These are phyloP conservation scores for Colletotrichum trifolii DNA, from an alignment of 2,329 filamentous ascomycete genomes.

Conservation along the genomic window DNA sequence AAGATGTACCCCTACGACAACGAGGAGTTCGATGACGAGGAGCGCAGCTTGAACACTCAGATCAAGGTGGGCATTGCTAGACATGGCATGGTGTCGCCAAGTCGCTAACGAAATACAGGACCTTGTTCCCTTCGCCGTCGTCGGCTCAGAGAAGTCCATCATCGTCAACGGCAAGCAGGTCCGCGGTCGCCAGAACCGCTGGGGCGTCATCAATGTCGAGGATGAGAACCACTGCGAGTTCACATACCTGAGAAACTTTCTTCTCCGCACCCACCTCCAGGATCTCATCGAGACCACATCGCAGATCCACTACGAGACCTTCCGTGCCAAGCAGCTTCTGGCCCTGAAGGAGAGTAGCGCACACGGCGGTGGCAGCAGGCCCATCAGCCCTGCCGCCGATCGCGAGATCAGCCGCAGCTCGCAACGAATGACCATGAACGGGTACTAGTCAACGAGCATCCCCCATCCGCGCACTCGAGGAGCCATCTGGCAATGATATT, in stretches of 20 bases:
- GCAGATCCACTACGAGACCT: conserved; percentile 99
- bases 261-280: conserved; percentile 97
- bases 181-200: conserved; percentile 96
- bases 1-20: conserved; percentile 99
- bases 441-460: conserved; percentile 73
- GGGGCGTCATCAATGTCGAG: conserved; percentile 99
- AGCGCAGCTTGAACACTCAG: conserved; percentile 90
- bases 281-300: conserved; percentile 99
- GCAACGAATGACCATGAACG: conserved; percentile 98
- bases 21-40: conserved; percentile 97
- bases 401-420: conserved; percentile 96
- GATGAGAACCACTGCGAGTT: conserved; percentile 99
- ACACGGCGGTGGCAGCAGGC: conserved; percentile 82
- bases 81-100: neutral
- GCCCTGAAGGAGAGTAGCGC: conserved; percentile 98
- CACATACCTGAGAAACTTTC: conserved; percentile 97
- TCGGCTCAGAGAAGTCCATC: conserved; percentile 97
- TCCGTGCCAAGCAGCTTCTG: conserved; percentile 98
- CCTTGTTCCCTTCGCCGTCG: conserved; percentile 96
- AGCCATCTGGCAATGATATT: conserved; percentile 33
- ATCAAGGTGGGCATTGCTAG: conserved; percentile 78
- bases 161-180: conserved; percentile 98
- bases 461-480: conserved; percentile 25
- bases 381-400: conserved; percentile 95
- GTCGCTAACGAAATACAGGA: conserved; percentile 66